Conservation (phyloP, 2,329 filamentous ascomycete genomes). For the Trichoderma cornu-damae region DNA sequence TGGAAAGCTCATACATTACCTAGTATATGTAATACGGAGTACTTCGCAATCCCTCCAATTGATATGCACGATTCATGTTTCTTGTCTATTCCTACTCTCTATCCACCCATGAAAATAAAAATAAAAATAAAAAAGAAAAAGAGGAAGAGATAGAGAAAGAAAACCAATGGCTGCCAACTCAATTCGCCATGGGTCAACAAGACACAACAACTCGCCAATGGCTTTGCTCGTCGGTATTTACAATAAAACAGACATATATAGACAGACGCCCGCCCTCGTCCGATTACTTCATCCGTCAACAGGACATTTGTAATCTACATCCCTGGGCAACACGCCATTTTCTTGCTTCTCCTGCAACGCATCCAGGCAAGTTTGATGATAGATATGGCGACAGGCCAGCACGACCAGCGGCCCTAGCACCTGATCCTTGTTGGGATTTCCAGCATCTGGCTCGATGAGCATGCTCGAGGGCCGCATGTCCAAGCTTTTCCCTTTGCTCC, state of each 20-base stretch:
- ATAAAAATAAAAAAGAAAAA: too few relatives aligned
- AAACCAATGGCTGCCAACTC: neutral
- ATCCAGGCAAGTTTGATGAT: constrained; percentile 65
- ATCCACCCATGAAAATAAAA: too few relatives aligned
- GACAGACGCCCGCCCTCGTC: neutral
- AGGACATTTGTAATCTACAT: constrained; percentile 51
- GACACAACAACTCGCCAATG: neutral
- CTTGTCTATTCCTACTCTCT: constrained; percentile 12
- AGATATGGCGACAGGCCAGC: constrained; percentile 65
- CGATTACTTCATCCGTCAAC: constrained; percentile 42
- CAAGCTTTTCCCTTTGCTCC: constrained; percentile 42
- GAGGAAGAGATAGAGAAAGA: too few relatives aligned
- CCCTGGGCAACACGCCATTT: constrained; percentile 42
- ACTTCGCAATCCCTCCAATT: too few relatives aligned
- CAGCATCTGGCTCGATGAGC: constrained; percentile 31
- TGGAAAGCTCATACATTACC: too few relatives aligned
- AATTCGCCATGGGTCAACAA: neutral
- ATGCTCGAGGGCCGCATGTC: constrained; percentile 40
- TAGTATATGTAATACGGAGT: too few relatives aligned
- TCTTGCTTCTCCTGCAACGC: constrained; percentile 53
- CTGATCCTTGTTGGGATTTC: constrained; percentile 35
- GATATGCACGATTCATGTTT: neutral
- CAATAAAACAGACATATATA: neutral
- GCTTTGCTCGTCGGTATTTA: constrained; percentile 3
- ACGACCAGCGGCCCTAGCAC: constrained; percentile 62